A percentile compares a stretch with the other conserved stretches of the same genome.
phyloP scores from a whole-genome alignment of 1,284 basidiomycete genomes.

The Ceratobasidium theobromae region DNA sequence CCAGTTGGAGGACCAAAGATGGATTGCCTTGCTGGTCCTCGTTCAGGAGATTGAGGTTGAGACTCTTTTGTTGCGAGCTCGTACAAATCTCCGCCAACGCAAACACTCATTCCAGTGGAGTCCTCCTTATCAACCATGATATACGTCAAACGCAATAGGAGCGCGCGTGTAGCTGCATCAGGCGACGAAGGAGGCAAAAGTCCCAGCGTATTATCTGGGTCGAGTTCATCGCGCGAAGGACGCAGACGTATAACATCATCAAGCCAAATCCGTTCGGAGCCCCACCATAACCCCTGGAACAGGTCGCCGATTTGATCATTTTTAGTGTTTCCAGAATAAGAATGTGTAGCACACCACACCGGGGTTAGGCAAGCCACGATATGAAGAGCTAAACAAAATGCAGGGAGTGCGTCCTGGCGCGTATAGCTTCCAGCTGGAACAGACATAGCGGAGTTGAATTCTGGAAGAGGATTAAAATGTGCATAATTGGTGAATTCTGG shows the following conservation, averaged over 20 bases:
- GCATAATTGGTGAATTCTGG: conserved; percentile 47
- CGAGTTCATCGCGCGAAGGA: conserved; percentile 59
- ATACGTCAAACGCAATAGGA: conserved; percentile 66
- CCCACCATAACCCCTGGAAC: conserved; percentile 83
- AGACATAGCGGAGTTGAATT: neutral
- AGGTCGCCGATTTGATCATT: conserved; percentile 54
- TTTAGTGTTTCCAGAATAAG: conserved; percentile 34
- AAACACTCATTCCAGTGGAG: neutral
- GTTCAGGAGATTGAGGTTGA: neutral
- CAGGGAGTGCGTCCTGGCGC: conserved; percentile 52
- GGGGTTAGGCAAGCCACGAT: conserved; percentile 59
- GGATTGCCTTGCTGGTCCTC: neutral
- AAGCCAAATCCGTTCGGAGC: conserved; percentile 83
- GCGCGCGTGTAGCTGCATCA: conserved; percentile 60
- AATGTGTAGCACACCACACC: conserved; percentile 67
- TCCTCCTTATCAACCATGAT: conserved; percentile 52
- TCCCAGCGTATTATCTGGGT: conserved; percentile 36
- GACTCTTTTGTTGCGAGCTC: conserved; percentile 55
- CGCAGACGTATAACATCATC: conserved; percentile 83
- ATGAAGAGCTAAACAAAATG: conserved; percentile 67
- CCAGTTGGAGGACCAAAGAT: conserved; percentile 15
- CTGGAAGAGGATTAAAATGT: conserved; percentile 53
- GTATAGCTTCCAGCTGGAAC: conserved; percentile 14
- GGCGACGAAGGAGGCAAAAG: conserved; percentile 27
- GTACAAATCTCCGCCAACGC: conserved; percentile 64